These are phyloP conservation scores for Neonothopanus nambi DNA, from an alignment of 1,284 basidiomycete species.

Conservation along the genomic window DNA sequence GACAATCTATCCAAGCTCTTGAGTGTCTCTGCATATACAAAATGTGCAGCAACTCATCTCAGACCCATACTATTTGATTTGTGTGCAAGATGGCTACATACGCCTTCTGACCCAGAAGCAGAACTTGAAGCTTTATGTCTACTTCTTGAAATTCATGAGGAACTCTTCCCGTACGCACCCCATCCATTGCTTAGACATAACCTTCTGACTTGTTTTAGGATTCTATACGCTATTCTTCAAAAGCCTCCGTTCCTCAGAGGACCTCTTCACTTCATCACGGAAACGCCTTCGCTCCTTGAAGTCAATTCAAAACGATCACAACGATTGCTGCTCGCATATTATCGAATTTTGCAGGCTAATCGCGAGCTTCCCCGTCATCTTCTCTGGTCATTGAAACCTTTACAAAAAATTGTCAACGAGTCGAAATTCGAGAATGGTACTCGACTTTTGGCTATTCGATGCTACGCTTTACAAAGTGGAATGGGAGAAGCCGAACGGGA, in stretches of 20 bases:
- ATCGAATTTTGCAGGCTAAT: conserved; percentile 76
- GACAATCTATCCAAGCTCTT: conserved; percentile 51
- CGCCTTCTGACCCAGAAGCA: conserved; percentile 45
- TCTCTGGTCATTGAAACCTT: conserved; percentile 65
- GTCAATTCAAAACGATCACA: conserved; percentile 53
- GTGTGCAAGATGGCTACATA: conserved; percentile 68
- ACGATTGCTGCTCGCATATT: conserved; percentile 73
- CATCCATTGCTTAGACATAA: conserved; percentile 10
- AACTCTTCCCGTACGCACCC: conserved; percentile 70
- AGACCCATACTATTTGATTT: conserved; percentile 72
- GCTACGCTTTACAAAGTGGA: conserved; percentile 71
- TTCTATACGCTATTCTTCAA: conserved; percentile 50
- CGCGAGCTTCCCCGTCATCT: conserved; percentile 61
- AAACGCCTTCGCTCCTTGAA: conserved; percentile 25
- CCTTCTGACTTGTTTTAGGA: conserved; percentile 34
- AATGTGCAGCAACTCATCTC: conserved; percentile 56
- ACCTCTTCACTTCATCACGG: conserved; percentile 48
- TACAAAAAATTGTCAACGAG: conserved; percentile 58
- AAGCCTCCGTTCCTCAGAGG: conserved; percentile 51
- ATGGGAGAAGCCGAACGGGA: conserved; percentile 78
- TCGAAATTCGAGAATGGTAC: conserved; percentile 63
- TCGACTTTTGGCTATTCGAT: conserved; percentile 72
- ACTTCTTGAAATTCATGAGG: conserved; percentile 68
- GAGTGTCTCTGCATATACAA: conserved; percentile 52
- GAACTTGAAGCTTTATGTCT: conserved; percentile 62